Conservation (phyloP, 805 yeast species). For the Kodamaea kakaduensis region DNA sequence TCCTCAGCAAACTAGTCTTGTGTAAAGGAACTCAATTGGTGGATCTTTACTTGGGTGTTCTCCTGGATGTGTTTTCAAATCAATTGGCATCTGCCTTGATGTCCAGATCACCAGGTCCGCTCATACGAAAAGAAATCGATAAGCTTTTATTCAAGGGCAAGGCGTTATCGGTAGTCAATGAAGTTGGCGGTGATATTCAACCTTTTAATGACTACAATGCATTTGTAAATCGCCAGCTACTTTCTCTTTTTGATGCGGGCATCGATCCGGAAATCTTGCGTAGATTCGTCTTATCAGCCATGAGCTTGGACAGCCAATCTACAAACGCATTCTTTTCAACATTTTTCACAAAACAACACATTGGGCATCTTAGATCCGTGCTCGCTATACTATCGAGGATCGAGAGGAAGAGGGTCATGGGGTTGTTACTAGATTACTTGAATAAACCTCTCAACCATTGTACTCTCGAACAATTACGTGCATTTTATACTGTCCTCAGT, state of each 20-base stretch:
- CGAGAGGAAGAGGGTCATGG: constrained; percentile 21
- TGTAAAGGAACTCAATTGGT: constrained; percentile 5
- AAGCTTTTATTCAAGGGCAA: constrained; percentile 35
- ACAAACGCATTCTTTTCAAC: constrained; percentile 6
- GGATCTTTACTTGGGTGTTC: constrained; percentile 13
- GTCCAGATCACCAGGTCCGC: not conserved
- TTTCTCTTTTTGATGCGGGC: constrained; percentile 11
- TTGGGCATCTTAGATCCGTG: constrained; percentile 9
- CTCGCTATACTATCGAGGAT: constrained; percentile 17
- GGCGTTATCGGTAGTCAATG: constrained; percentile 23
- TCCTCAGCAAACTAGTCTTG: constrained; percentile 16
- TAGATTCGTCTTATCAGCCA: constrained; percentile 19
- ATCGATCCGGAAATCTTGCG: constrained; percentile 11
- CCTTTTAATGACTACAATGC: constrained; percentile 18
- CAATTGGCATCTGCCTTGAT: constrained; percentile 14
- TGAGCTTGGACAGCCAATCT: constrained; percentile 18
- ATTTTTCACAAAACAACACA: not conserved
- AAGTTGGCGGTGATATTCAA: constrained; percentile 14
- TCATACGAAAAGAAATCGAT: constrained; percentile 31
- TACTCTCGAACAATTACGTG: constrained; percentile 12
- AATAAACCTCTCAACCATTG: constrained; percentile 4
- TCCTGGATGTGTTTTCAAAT: constrained; percentile 14
- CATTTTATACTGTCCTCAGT: constrained; percentile 16
- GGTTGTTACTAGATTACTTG: constrained; percentile 10
- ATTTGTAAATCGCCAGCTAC: constrained; percentile 19